A percentile compares a stretch with the other conserved stretches of the same genome.
These are phyloP conservation scores for Halophytophthora batemanensis DNA, from an alignment of 352 stramenopile species.

Conservation along the genomic window DNA sequence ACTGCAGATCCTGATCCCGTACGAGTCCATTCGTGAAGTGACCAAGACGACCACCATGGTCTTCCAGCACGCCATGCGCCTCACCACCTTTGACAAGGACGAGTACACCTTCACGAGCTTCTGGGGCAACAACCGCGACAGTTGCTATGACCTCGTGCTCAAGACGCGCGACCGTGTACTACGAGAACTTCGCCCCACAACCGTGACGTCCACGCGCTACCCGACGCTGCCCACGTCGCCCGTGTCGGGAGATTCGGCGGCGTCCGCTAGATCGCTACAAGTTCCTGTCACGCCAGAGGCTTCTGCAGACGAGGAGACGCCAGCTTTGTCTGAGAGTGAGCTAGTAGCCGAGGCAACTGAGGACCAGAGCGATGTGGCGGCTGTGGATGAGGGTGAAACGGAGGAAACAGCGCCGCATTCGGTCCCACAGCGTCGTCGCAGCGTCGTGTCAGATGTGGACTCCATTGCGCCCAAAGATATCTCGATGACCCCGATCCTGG, in stretches of 20 bases:
- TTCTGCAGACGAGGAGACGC: slow-evolving; percentile 3
- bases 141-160: slow-evolving; percentile 71
- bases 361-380: slow-evolving; percentile 1
- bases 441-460: slow-evolving; percentile 63
- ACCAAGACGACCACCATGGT: slow-evolving; percentile 82
- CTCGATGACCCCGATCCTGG: slow-evolving; percentile 67
- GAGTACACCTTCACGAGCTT: slow-evolving; percentile 88
- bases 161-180: slow-evolving; percentile 62
- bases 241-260: slow-evolving; percentile 1
- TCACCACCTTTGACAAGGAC: slow-evolving; percentile 59
- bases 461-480: slow-evolving; percentile 63
- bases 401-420: slow-evolving; percentile 8
- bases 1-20: slow-evolving; percentile 73
- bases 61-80: slow-evolving; percentile 74
- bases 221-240: slow-evolving; percentile 15
- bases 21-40: slow-evolving; percentile 78
- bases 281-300: slow-evolving; percentile 2
- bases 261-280: slow-evolving; percentile 1
- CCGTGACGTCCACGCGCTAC: slow-evolving; percentile 11
- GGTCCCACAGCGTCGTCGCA: slow-evolving; percentile 19
- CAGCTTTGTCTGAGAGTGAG: slow-evolving; percentile 3
- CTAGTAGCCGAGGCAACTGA: not conserved
- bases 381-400: slow-evolving; percentile 5
- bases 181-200: slow-evolving; percentile 19
- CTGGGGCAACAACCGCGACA: slow-evolving; percentile 80